A percentile compares a stretch with the other conserved stretches of the same genome.
These are phyloP conservation scores for Saccharum officinarum DNA, from an alignment of 176 grass and related monocot species.

Conservation along the genomic window DNA sequence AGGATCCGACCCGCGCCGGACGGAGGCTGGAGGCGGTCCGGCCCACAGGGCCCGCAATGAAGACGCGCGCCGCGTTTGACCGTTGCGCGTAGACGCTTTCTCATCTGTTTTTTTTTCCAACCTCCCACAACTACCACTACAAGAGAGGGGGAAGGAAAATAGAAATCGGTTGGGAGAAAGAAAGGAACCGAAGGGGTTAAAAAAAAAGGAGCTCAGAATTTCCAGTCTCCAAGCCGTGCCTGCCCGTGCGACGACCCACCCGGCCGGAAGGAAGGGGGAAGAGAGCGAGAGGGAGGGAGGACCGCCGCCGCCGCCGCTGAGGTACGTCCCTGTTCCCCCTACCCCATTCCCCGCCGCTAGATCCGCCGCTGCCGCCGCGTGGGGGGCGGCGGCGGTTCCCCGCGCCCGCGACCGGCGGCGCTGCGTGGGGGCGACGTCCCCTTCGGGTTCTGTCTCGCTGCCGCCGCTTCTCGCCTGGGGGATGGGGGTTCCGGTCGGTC, in stretches of 20 bases:
- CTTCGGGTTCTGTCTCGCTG: background rate
- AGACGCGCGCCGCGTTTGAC: constrained; percentile 17
- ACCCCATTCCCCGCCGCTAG: background rate
- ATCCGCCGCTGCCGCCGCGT: background rate
- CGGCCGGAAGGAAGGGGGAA: no score
- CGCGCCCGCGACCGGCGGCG: background rate
- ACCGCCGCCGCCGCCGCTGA: background rate
- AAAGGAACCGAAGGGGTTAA: no score
- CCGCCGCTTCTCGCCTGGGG: background rate
- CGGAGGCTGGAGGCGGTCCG: background rate
- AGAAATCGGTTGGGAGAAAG: background rate
- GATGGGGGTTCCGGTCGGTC: background rate
- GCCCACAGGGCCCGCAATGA: background rate
- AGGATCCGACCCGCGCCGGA: no score
- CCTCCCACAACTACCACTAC: background rate
- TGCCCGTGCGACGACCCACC: background rate
- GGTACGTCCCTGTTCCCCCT: background rate
- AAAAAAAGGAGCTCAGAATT: background rate
- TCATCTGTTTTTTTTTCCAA: background rate
- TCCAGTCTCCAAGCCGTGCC: background rate
- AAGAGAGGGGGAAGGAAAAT: background rate
- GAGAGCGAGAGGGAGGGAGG: background rate
- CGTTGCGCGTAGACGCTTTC: constrained; percentile 8
- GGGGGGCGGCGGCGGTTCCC: no score
- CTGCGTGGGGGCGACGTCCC: background rate